phyloP scores from a whole-genome alignment of 306 rosid genomes.

The Calophaca sinica region DNA sequence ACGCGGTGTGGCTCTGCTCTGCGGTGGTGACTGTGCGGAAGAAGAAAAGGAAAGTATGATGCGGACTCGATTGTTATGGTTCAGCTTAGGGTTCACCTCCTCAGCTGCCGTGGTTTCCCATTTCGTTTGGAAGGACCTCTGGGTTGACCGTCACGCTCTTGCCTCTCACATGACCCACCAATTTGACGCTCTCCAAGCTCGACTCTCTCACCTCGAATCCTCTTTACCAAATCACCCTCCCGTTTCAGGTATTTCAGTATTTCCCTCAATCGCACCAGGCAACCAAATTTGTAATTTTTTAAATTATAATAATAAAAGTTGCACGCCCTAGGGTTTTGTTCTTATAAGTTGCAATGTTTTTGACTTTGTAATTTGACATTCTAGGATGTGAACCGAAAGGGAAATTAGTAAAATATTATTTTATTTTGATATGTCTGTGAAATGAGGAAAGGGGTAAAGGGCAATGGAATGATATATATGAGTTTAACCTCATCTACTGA shows the following conservation, averaged over 20 bases:
- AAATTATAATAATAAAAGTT: too few relatives aligned
- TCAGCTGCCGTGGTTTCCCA: conserved; percentile 47
- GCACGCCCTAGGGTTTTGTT: not conserved
- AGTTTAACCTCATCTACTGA: not conserved
- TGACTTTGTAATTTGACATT: not conserved
- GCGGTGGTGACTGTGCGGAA: too few relatives aligned
- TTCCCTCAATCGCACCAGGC: too few relatives aligned
- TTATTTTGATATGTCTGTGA: not conserved
- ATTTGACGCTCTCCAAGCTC: conserved; percentile 47
- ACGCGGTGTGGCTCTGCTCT: not conserved
- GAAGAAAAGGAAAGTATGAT: conserved; percentile 40
- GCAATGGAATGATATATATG: conserved; percentile 1
- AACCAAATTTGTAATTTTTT: not conserved
- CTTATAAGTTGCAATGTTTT: not conserved
- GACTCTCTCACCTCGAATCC: conserved; percentile 53
- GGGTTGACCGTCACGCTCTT: conserved; percentile 51
- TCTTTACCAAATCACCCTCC: conserved; percentile 25
- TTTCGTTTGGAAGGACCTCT: conserved; percentile 50
- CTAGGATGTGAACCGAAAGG: too few relatives aligned
- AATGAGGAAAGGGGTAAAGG: not conserved
- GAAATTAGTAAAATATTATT: not conserved
- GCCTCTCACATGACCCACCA: conserved; percentile 33
- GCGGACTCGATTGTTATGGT: conserved; percentile 60
- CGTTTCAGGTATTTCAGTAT: conserved; percentile 47
- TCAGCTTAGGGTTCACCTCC: conserved; percentile 49